Evolutionary conservation across 192 early-diverging fungal species (phyloP).

Genomic region (Coemansia sp.): DNA sequence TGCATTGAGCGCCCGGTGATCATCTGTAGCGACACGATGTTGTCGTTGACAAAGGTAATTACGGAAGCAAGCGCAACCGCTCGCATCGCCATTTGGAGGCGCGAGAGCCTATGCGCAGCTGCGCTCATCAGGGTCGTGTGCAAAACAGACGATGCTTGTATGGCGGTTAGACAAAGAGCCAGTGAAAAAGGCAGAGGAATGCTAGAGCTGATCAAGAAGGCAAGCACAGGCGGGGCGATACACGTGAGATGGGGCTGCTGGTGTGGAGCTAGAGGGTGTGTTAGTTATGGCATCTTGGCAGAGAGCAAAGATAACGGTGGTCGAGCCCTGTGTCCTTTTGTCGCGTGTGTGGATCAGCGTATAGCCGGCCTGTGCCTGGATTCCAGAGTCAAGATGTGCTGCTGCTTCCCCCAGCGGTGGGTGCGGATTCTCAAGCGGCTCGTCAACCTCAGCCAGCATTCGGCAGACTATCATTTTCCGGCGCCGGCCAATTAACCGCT

Average conservation of each 20-base stretch:
- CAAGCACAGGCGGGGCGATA: not conserved
- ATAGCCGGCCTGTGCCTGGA: not conserved
- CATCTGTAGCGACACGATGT: conserved; percentile 47
- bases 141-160: not conserved
- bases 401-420: too few species aligned
- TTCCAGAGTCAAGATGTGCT: not conserved
- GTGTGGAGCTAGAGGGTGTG: too few species aligned
- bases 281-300: not conserved
- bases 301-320: too few species aligned
- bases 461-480: not conserved
- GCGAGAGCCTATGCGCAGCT: conserved; percentile 4
- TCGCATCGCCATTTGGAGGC: conserved; percentile 11
- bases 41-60: conserved; percentile 33
- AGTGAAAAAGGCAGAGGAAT: not conserved
- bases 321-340: not conserved
- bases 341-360: too few species aligned
- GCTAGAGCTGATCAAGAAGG: not conserved
- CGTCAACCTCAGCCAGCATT: too few species aligned
- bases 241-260: too few species aligned
- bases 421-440: too few species aligned
- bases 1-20: conserved; percentile 58
- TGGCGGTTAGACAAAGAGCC: not conserved
- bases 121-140: conserved; percentile 11
- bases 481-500: not conserved
- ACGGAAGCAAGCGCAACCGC: conserved; percentile 22